Evolutionary conservation across 1,284 basidiomycete species (phyloP).

Genomic region (Trichosporon sp.): DNA sequence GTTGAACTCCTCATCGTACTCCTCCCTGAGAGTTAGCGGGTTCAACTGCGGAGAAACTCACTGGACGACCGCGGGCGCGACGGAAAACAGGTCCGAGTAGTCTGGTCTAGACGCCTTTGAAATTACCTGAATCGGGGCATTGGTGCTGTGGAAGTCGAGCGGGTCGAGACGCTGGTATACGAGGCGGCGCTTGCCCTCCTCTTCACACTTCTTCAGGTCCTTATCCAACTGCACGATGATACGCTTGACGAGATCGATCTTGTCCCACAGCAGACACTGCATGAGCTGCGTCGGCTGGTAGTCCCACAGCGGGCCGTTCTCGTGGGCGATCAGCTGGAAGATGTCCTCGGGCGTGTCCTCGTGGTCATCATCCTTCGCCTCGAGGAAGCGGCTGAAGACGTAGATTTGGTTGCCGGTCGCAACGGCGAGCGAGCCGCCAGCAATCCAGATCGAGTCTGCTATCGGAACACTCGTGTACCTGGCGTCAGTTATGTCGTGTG

Average conservation of each 20-base stretch:
- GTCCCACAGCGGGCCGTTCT: conserved; percentile 81
- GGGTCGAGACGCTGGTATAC: conserved; percentile 46
- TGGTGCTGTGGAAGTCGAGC: conserved; percentile 40
- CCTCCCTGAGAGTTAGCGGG: not conserved
- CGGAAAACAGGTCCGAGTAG: conserved; percentile 43
- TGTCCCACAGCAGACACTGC: conserved; percentile 89
- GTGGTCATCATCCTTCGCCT: conserved; percentile 30
- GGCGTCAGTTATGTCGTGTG: conserved; percentile 8
- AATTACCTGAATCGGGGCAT: conserved; percentile 1
- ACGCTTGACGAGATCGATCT: conserved; percentile 77
- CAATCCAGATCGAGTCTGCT: conserved; percentile 82
- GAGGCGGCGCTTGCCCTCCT: conserved; percentile 42
- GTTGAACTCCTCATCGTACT: conserved; percentile 67
- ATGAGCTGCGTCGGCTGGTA: conserved; percentile 88
- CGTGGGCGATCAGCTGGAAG: conserved; percentile 76
- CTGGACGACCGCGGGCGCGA: conserved; percentile 24
- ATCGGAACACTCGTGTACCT: conserved; percentile 74
- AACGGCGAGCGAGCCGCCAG: conserved; percentile 70
- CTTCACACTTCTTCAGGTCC: conserved; percentile 47
- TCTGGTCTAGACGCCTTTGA: conserved; percentile 24
- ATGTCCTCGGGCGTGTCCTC: conserved; percentile 60
- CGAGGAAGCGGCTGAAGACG: conserved; percentile 61
- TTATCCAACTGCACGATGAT: conserved; percentile 70
- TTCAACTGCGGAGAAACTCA: not conserved
- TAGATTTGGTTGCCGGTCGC: conserved; percentile 73